Percentiles rank a stretch among this genome's conserved stretches.
Evolutionary conservation across 768 basidiomycete genomes (phyloP).

Genomic region (Collybia nuda): DNA sequence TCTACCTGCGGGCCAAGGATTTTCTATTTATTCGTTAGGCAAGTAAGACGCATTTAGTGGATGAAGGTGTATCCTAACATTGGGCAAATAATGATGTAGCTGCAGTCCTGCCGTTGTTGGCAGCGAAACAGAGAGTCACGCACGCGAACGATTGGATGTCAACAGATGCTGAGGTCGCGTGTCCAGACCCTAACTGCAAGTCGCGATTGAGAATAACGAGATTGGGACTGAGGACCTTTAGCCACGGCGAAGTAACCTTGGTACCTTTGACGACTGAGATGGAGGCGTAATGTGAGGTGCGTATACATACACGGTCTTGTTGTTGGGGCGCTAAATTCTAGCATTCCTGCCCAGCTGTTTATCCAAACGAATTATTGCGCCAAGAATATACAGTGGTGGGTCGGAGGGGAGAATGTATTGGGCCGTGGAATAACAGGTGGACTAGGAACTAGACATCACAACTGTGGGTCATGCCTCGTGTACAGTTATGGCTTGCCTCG

Average conservation of each 20-base stretch:
- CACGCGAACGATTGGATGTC: slow-evolving; percentile 67
- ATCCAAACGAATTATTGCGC: too few species aligned
- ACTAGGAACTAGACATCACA: too few species aligned
- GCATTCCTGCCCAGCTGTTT: too few species aligned
- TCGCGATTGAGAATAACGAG: slow-evolving; percentile 53
- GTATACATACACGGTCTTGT: too few species aligned
- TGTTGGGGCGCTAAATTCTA: too few species aligned
- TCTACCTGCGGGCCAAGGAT: slow-evolving; percentile 60
- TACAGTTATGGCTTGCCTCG: too few species aligned
- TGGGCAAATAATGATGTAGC: slow-evolving; percentile 29
- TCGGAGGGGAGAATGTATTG: too few species aligned
- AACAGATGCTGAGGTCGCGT: slow-evolving; percentile 62
- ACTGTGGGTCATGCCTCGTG: too few species aligned
- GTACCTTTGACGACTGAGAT: slow-evolving; percentile 29
- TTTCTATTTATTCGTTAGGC: slow-evolving; percentile 71
- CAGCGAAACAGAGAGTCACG: slow-evolving; percentile 62
- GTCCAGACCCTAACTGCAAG: slow-evolving; percentile 66
- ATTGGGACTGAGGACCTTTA: slow-evolving; percentile 51
- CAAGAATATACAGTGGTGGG: too few species aligned
- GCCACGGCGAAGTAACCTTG: slow-evolving; percentile 52
- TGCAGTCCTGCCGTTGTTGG: slow-evolving; percentile 62
- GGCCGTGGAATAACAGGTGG: too few species aligned
- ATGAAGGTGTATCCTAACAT: neutral
- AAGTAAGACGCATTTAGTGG: slow-evolving; percentile 1
- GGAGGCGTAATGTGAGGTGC: too few species aligned